Evolutionary conservation across 306 rosid genomes (phyloP).

Genomic region (Fragaria iinumae): DNA sequence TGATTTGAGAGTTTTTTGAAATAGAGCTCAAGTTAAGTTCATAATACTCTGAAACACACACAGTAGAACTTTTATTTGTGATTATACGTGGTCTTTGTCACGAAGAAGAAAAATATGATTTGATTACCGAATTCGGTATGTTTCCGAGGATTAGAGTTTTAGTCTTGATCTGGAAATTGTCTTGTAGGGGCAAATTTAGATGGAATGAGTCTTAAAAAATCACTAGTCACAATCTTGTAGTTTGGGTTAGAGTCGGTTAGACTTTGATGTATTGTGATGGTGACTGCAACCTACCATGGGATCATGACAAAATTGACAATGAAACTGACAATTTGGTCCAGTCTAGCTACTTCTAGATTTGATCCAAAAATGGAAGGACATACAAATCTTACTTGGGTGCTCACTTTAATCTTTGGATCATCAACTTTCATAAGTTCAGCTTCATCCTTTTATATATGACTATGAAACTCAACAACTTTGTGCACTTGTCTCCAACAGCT

Average conservation of each 20-base stretch:
- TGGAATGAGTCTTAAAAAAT: not conserved
- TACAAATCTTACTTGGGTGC: not conserved
- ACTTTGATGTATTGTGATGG: not conserved
- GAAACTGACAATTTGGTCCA: not conserved
- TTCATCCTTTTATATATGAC: not conserved
- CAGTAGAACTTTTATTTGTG: no score
- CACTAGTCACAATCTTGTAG: not conserved
- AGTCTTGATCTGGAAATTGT: not conserved
- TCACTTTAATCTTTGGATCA: not conserved
- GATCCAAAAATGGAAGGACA: not conserved
- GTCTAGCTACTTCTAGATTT: not conserved
- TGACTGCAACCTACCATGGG: not conserved
- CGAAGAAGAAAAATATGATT: not conserved
- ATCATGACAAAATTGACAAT: no score
- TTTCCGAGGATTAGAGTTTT: not conserved
- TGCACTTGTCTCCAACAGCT: not conserved
- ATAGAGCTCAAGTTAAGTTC: no score
- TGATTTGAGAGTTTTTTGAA: not conserved
- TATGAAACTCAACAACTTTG: not conserved
- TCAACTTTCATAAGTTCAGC: not conserved
- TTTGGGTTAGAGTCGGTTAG: not conserved
- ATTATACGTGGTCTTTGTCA: no score
- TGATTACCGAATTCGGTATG: not conserved
- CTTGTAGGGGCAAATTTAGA: not conserved
- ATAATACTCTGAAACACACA: not conserved